Percentiles rank a stretch among this genome's conserved stretches.
Conservation (phyloP, 1,284 basidiomycete genomes). For the Moesziomyces sp. region DNA sequence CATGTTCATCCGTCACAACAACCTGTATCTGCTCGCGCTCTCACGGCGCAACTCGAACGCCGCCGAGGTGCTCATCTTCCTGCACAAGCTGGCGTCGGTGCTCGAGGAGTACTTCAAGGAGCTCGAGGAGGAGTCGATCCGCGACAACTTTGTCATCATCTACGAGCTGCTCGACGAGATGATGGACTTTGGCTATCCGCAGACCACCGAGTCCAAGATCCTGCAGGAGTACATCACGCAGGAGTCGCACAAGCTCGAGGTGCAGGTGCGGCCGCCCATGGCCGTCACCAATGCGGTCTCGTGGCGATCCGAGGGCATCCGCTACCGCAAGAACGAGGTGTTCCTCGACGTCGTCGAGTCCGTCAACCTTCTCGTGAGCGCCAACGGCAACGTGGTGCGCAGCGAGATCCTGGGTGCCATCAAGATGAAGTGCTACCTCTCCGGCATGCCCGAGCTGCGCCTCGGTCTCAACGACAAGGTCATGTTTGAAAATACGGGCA, state of each 20-base stretch:
- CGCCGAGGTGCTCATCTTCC: slow-evolving; percentile 94
- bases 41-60: slow-evolving; percentile 97
- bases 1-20: slow-evolving; percentile 98
- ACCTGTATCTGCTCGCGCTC: slow-evolving; percentile 92
- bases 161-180: slow-evolving; percentile 97
- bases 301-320: slow-evolving; percentile 96
- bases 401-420: slow-evolving; percentile 97
- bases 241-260: slow-evolving; percentile 96
- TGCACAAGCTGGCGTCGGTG: slow-evolving; percentile 82
- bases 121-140: slow-evolving; percentile 97
- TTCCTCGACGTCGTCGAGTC: slow-evolving; percentile 98
- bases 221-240: slow-evolving; percentile 99
- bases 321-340: slow-evolving; percentile 98
- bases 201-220: slow-evolving; percentile 99
- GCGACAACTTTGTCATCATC: slow-evolving; percentile 97
- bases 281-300: slow-evolving; percentile 98
- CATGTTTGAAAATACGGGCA: slow-evolving; percentile 97
- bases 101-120: slow-evolving; percentile 99
- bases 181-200: slow-evolving; percentile 99
- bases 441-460: slow-evolving; percentile 97
- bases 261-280: slow-evolving; percentile 94
- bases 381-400: slow-evolving; percentile 94
- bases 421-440: slow-evolving; percentile 99
- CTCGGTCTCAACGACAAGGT: slow-evolving; percentile 98
- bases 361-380: slow-evolving; percentile 95